Conservation (phyloP, 2,329 filamentous ascomycete genomes). For the Myriosclerotinia curreyana region DNA sequence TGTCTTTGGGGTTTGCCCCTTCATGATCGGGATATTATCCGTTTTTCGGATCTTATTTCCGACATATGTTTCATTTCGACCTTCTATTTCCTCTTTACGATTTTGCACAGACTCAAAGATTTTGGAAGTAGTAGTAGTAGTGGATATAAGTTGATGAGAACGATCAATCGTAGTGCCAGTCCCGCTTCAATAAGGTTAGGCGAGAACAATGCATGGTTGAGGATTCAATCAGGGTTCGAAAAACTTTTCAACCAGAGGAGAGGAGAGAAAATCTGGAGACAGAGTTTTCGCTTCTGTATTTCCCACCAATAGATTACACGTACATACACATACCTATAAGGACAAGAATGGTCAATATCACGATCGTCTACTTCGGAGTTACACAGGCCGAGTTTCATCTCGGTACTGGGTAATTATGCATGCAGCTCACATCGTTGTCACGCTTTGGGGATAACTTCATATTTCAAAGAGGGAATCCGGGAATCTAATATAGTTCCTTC, state of each 20-base stretch:
- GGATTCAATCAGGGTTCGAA: no score
- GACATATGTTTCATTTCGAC: background rate
- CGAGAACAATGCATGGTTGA: no score
- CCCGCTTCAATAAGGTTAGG: no score
- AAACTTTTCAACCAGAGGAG: no score
- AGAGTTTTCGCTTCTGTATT: background rate
- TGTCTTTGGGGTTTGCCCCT: background rate
- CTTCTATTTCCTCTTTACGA: background rate
- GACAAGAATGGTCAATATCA: background rate
- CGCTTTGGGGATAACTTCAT: background rate
- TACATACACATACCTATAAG: background rate
- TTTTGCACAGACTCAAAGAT: constrained; percentile 2
- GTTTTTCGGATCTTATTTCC: background rate
- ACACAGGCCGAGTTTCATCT: no score
- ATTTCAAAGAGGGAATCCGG: background rate
- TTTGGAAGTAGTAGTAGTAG: background rate
- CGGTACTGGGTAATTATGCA: no score
- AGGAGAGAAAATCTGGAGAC: constrained; percentile 13
- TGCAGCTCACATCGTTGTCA: background rate
- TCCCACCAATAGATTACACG: background rate
- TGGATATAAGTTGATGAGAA: background rate
- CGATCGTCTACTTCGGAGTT: background rate
- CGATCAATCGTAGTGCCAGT: no score
- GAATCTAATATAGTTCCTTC: background rate
- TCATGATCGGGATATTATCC: background rate